Base-by-base conservation (phyloP, 75 land plant genomes). In the Azolla pinnata region DNA sequence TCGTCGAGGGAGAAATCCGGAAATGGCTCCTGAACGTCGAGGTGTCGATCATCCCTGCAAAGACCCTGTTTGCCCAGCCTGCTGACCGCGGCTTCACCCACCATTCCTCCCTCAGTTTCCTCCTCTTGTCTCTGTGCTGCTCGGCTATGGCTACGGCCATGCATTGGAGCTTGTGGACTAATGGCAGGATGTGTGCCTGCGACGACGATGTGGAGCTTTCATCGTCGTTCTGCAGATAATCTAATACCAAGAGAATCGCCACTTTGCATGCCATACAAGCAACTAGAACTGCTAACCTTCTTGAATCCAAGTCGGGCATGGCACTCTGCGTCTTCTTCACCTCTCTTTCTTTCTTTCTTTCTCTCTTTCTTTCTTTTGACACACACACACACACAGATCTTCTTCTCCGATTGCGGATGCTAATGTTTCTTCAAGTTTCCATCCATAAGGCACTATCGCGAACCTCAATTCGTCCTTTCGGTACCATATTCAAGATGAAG, bases 1-100 rank as follows among this genome's bases (percentile, higher is more conserved):
- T 77, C 19, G 90, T 82, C 7, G 83, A 58, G 12, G 80, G 48
- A 1, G 53, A 56, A 86, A 86, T 86, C 24, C 35, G 42, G 66
- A 83, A 86, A 59, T 27, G 40, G 29, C 8, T 23, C 29, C 25
- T 38, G 68, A 60, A 80, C 44, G 67, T 29, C 57, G 78, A 71
- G 0, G 74, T 68, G 32, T 29, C 56, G 31, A 48, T 18, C 8
- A 29, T 40, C 56, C 44, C 46, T 24, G 67, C 10, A 32, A 45
- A 28, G 35, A 25, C 27, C 9, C 57, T 45, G 40, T 29, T 47
- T 20, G 24, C 53, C 38, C 33, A 33, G 31, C 47, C 30, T 10
- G 30, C 32, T 25, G 56, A 44, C 28, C 59, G 8, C 12, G 29
- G 42, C 33, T 31, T 45, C 25, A 35, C 27, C 29, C 62, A 60